Conservation (phyloP, 116 monocot species). For the Posidonia oceanica region DNA sequence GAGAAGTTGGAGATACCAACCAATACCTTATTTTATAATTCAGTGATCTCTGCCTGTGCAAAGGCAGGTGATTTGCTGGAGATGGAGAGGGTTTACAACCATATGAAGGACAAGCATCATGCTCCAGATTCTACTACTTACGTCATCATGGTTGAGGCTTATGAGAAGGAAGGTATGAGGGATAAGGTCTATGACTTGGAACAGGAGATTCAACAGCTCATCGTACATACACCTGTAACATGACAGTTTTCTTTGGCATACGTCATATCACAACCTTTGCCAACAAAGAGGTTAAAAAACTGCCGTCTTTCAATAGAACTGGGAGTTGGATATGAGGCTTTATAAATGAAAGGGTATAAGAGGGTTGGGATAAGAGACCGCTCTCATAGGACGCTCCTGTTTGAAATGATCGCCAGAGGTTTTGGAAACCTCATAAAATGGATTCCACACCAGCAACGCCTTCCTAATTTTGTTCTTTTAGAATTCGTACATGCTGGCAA, state of each 20-base stretch:
- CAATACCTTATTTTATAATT: conserved; percentile 39
- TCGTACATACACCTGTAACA: conserved; percentile 5
- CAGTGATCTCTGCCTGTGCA: conserved; percentile 79
- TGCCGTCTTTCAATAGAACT: no score
- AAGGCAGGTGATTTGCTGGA: conserved; percentile 80
- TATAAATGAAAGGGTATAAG: no score
- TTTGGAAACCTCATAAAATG: no score
- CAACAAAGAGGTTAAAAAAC: no score
- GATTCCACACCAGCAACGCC: no score
- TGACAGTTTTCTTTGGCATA: neutral
- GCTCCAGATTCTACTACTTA: conserved; percentile 51
- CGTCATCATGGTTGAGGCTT: conserved; percentile 51
- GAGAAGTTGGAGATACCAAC: conserved; percentile 54
- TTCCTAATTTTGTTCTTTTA: no score
- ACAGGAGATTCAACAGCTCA: conserved; percentile 27
- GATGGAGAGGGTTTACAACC: conserved; percentile 92
- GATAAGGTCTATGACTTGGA: conserved; percentile 77
- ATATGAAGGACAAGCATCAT: conserved; percentile 58
- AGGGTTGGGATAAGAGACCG: no score
- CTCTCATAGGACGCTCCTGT: no score
- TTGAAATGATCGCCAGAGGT: no score
- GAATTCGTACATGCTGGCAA: no score
- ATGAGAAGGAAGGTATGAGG: conserved; percentile 78
- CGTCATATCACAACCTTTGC: no score
- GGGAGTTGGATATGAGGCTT: no score